Evolutionary conservation across 2,329 filamentous ascomycete species (phyloP).

Genomic region (Colletotrichum sp.): DNA sequence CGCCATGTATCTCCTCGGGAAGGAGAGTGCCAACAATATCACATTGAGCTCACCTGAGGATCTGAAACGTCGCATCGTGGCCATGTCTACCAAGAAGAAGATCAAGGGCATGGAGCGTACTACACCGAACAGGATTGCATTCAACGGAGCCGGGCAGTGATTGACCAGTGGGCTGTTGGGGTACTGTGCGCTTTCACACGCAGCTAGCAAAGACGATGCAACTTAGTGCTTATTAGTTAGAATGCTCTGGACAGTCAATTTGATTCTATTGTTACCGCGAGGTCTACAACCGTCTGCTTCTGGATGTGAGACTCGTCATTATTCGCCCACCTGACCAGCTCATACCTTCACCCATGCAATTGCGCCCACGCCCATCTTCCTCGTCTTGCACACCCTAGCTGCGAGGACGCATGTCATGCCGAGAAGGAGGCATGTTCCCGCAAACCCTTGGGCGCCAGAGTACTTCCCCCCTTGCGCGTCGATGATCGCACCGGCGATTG

Average conservation of each 20-base stretch:
- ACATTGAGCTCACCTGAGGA: conserved; percentile 40
- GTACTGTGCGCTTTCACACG: not conserved
- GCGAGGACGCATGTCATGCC: conserved; percentile 17
- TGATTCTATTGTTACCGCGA: not conserved
- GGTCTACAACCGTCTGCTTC: not conserved
- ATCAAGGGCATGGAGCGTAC: conserved; percentile 43
- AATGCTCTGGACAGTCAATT: not conserved
- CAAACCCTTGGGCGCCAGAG: conserved; percentile 25
- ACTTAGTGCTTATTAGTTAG: not conserved
- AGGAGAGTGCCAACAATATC: conserved; percentile 35
- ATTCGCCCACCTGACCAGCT: not conserved
- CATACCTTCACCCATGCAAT: conserved; percentile 1
- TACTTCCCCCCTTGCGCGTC: conserved; percentile 26
- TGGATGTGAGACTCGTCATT: not conserved
- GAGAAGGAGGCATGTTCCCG: conserved; percentile 19
- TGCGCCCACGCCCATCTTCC: conserved; percentile 1
- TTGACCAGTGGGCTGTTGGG: not conserved
- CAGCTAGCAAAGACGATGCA: not conserved
- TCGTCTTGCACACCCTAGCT: conserved; percentile 16
- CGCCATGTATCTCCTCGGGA: conserved; percentile 21
- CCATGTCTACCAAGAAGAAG: conserved; percentile 44
- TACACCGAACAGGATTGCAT: conserved; percentile 58
- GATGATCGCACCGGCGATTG: conserved; percentile 35
- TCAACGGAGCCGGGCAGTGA: conserved; percentile 48
- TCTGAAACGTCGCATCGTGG: conserved; percentile 52